These are phyloP conservation scores for Eremothecium gossypii DNA, from an alignment of 1,139 yeast species.

Conservation along the genomic window DNA sequence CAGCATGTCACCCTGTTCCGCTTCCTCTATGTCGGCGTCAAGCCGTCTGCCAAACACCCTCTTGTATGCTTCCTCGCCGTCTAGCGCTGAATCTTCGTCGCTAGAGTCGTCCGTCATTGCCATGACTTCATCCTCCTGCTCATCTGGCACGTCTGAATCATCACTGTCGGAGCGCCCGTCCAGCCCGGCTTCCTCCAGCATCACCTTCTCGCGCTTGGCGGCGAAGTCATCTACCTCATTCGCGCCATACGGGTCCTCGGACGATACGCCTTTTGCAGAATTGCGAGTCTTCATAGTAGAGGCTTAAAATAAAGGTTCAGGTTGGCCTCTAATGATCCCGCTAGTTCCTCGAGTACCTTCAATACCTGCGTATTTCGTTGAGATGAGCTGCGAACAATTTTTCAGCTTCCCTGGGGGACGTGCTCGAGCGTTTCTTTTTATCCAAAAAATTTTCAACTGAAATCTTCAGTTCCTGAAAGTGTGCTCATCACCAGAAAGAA, in stretches of 20 bases:
- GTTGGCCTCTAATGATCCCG: too few species aligned
- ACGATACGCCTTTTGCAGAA: background rate
- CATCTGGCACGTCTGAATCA: constrained; percentile 20
- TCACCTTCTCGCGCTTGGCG: constrained; percentile 51
- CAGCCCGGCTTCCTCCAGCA: constrained; percentile 51
- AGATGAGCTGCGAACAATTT: constrained; percentile 5
- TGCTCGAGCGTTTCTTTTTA: constrained; percentile 3
- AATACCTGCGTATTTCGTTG: background rate
- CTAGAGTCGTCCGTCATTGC: constrained; percentile 34
- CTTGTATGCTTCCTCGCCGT: constrained; percentile 35
- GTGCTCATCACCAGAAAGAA: too few species aligned
- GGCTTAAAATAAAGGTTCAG: background rate
- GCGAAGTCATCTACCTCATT: constrained; percentile 71
- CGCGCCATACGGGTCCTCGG: constrained; percentile 31
- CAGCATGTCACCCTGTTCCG: constrained; percentile 39
- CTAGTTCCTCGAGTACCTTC: too few species aligned
- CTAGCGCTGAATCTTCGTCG: constrained; percentile 40
- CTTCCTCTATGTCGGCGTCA: constrained; percentile 32
- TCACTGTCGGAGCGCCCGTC: constrained; percentile 26
- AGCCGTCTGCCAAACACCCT: constrained; percentile 32
- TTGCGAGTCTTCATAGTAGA: background rate
- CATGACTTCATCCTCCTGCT: constrained; percentile 45
- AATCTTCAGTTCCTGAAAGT: too few species aligned
- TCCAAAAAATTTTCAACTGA: constrained; percentile 1
- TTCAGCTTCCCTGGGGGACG: background rate